phyloP scores from a whole-genome alignment of 108 stramenopile species.

The Ochromonas danica region DNA sequence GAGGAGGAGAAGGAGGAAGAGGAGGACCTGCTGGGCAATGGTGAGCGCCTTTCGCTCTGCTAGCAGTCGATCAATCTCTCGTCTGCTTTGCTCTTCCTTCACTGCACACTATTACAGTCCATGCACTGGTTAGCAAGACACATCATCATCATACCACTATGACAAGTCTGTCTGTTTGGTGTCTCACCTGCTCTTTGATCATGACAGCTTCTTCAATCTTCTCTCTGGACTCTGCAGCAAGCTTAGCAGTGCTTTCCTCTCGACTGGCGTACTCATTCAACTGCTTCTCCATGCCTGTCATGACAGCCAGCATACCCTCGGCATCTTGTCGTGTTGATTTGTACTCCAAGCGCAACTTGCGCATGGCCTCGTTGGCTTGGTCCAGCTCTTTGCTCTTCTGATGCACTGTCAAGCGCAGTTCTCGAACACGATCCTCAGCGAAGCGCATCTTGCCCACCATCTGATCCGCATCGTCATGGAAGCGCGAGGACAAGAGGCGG shows the following conservation, averaged over 20 bases:
- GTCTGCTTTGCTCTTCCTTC: slow-evolving; percentile 10
- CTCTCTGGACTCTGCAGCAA: not conserved
- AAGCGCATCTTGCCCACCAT: not conserved
- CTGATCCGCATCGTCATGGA: not conserved
- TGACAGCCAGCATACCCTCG: slow-evolving; percentile 30
- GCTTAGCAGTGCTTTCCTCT: not conserved
- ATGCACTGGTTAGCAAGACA: not conserved
- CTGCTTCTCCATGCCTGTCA: slow-evolving; percentile 27
- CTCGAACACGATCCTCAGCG: slow-evolving; percentile 27
- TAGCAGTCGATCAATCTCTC: slow-evolving; percentile 27
- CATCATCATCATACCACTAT: not conserved
- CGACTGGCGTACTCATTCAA: slow-evolving; percentile 11
- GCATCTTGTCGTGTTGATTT: slow-evolving; percentile 32
- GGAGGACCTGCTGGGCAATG: too few relatives aligned
- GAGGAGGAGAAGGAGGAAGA: too few relatives aligned
- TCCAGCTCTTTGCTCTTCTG: slow-evolving; percentile 3
- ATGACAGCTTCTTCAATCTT: slow-evolving; percentile 10
- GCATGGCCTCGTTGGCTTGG: not conserved
- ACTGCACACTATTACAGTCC: not conserved
- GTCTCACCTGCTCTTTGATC: slow-evolving; percentile 13
- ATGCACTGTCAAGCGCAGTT: not conserved
- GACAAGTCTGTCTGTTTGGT: not conserved
- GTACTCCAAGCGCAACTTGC: slow-evolving; percentile 30
- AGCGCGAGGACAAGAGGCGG: not conserved
- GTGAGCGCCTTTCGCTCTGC: slow-evolving; percentile 28